A percentile compares a stretch with the other conserved stretches of the same genome.
phyloP scores from a whole-genome alignment of 208 protist species.

The Wallacemonas collosoma region DNA sequence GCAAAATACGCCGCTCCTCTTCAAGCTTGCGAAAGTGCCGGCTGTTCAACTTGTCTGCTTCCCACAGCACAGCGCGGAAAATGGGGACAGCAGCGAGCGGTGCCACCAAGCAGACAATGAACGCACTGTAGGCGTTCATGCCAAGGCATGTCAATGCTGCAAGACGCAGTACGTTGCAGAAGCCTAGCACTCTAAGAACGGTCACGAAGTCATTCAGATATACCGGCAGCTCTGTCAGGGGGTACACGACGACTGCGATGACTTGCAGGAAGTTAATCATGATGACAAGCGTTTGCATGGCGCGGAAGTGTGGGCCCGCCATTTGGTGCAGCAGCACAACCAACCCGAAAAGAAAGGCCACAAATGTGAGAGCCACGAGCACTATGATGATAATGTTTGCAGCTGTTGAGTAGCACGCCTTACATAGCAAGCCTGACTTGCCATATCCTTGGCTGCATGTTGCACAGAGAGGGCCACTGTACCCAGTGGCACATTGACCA shows the following conservation, averaged over 20 bases:
- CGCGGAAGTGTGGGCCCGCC: conserved; percentile 21
- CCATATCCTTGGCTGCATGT: conserved; percentile 39
- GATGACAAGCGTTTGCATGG: conserved; percentile 22
- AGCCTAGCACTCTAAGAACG: conserved; percentile 22
- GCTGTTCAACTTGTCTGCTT: conserved; percentile 26
- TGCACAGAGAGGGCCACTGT: conserved; percentile 39
- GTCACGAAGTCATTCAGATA: conserved; percentile 31
- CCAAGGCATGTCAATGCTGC: conserved; percentile 27
- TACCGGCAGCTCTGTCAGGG: conserved; percentile 33
- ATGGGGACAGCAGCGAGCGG: conserved; percentile 18
- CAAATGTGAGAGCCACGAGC: conserved; percentile 22
- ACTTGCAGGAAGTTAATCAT: conserved; percentile 33
- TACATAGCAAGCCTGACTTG: conserved; percentile 28
- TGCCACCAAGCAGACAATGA: conserved; percentile 23
- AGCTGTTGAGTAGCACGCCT: conserved; percentile 28
- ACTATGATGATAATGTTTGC: conserved; percentile 34
- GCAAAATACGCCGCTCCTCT: conserved; percentile 28
- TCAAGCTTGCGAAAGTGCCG: conserved; percentile 21
- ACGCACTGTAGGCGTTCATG: conserved; percentile 18
- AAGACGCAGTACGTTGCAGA: conserved; percentile 24
- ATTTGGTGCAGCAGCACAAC: conserved; percentile 30
- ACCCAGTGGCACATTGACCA: conserved; percentile 30
- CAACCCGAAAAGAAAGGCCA: conserved; percentile 22
- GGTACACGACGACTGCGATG: conserved; percentile 24
- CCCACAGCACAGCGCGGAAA: conserved; percentile 25